Evolutionary conservation across 2,329 filamentous ascomycete genomes (phyloP), one percentile per base, ranked within the genome.

Genomic region (Stagonosporopsis rhizophila): DNA sequence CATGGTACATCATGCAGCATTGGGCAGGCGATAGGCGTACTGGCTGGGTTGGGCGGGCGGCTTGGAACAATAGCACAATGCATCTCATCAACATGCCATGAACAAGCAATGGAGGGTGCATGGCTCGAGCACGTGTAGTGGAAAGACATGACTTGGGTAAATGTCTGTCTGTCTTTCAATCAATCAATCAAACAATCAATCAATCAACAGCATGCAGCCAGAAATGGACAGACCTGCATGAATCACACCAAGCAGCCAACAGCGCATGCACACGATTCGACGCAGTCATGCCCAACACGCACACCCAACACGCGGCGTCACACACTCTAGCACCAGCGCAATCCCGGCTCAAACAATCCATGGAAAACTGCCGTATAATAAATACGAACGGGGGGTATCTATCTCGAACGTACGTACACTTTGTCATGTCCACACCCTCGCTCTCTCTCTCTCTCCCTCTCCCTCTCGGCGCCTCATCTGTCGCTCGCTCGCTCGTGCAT

Each of bases 311-410:
- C 14, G 3, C 23, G 8, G 23, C 23, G 8, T 25, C 23, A 35
- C 32, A 25, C 22, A 11, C 20, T 25, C 23, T 25, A 2, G 23
- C 23, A 25, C 23, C 23, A 8, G 23, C 23, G n/a, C n/a, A n/a
- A n/a, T n/a, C n/a, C n/a, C n/a, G n/a, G n/a, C n/a, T n/a, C n/a
- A n/a, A n/a, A n/a, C n/a, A n/a, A n/a, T n/a, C n/a, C n/a, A n/a
- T n/a, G n/a, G n/a, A n/a, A n/a, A n/a, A 25, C 4, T 5, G 35
- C 15, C 19, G 27, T 41, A 25, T 28, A 46, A 54, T 30, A 38
- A 25, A 25, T n/a, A n/a, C n/a, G n/a, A n/a, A n/a, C n/a, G 23
- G 32, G 41, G 57, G 58, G 60, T 62, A 62, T 60, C 58, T 60
- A 60, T 62, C 57, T 51, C 35, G 44, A 20, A 8, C 23, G 6